Percentiles rank a stretch among this genome's conserved stretches.
Conservation (phyloP, 352 stramenopile genomes). For the Blastocystis sp. region DNA sequence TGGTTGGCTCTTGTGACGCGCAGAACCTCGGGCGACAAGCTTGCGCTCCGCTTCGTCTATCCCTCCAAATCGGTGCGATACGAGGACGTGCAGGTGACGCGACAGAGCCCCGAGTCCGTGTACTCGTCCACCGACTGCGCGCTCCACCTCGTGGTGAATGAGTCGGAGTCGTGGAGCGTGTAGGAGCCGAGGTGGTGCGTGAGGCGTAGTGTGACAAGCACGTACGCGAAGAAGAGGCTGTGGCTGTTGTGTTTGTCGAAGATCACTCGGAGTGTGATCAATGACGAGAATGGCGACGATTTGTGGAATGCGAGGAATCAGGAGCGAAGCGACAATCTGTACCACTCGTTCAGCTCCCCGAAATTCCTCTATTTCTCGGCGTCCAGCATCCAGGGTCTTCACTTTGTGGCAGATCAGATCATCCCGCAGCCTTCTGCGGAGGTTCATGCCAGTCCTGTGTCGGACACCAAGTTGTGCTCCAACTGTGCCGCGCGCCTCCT, state of each 20-base stretch:
- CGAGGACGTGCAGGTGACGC: background rate
- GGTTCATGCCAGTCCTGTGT: background rate
- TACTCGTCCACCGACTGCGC: background rate
- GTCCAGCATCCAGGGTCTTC: background rate
- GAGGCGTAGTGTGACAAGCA: conserved; percentile 11
- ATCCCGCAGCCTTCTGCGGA: background rate
- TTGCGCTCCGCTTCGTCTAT: conserved; percentile 1
- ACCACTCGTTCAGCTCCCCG: conserved; percentile 9
- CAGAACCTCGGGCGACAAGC: conserved; percentile 16
- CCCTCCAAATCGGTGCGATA: background rate
- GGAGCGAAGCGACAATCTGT: background rate
- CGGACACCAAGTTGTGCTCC: background rate
- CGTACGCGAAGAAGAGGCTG: conserved; percentile 13
- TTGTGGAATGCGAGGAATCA: background rate
- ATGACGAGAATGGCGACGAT: too few species aligned
- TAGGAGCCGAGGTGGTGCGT: background rate
- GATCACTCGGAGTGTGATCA: background rate
- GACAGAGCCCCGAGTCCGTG: background rate
- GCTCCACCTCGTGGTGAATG: conserved; percentile 4
- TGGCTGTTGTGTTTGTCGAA: background rate
- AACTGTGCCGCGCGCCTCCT: background rate
- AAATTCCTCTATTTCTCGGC: conserved; percentile 1
- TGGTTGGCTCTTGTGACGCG: background rate
- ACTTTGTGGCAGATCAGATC: background rate
- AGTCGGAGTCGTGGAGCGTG: background rate